These are phyloP conservation scores for Viola pubescens DNA, from an alignment of 441 rosid species.

Conservation along the genomic window DNA sequence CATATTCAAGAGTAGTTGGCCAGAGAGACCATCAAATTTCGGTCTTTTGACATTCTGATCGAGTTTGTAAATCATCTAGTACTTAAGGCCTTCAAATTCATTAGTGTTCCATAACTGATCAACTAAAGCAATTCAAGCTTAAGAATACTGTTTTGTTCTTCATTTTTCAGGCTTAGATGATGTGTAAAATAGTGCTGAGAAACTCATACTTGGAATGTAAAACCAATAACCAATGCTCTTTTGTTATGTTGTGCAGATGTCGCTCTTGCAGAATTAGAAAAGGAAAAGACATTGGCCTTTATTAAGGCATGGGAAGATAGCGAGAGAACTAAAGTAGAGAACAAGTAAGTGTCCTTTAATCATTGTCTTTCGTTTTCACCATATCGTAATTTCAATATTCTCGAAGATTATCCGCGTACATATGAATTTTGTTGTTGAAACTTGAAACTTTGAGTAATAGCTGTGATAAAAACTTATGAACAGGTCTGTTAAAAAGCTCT, in stretches of 20 bases:
- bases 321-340: slow-evolving; percentile 70
- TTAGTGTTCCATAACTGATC: neutral
- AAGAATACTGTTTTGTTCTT: neutral
- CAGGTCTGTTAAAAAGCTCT: slow-evolving; percentile 75
- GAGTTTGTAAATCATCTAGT: too few relatives aligned
- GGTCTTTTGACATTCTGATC: too few relatives aligned
- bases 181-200: neutral
- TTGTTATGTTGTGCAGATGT: slow-evolving; percentile 40
- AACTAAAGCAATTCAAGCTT: neutral
- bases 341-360: slow-evolving; percentile 43
- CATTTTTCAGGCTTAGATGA: neutral
- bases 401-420: too few relatives aligned
- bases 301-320: slow-evolving; percentile 90
- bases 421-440: neutral
- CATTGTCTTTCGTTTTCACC: neutral
- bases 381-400: neutral
- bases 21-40: too few relatives aligned
- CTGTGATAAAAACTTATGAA: neutral
- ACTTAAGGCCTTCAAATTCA: neutral
- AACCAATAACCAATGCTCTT: neutral
- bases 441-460: too few relatives aligned
- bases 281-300: slow-evolving; percentile 51
- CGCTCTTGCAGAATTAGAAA: slow-evolving; percentile 67
- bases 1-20: neutral
- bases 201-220: neutral